Percentiles rank a stretch among this genome's conserved stretches.
phyloP scores from a whole-genome alignment of 2,329 filamentous ascomycete species.

The Boeremia exigua region DNA sequence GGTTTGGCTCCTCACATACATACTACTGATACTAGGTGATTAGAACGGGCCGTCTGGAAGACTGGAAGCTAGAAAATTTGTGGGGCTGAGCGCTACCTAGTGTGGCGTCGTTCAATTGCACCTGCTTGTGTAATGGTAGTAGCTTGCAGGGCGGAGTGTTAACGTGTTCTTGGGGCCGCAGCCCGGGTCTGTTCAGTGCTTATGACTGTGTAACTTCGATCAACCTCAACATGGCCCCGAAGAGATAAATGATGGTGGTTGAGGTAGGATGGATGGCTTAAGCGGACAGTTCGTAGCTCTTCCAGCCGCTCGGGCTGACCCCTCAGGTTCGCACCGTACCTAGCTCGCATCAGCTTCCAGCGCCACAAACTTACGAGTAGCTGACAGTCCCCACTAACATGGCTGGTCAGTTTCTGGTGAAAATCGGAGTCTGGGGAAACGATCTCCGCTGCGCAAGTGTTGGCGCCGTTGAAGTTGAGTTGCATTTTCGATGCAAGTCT shows the following conservation, averaged over 20 bases:
- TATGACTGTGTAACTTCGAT: neutral
- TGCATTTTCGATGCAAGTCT: neutral
- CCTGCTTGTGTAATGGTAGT: neutral
- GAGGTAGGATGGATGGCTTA: neutral
- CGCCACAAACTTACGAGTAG: conserved; percentile 10
- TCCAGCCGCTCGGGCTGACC: conserved; percentile 10
- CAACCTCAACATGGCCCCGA: neutral
- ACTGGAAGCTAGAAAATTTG: neutral
- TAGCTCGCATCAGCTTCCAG: conserved; percentile 10
- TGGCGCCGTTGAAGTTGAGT: neutral
- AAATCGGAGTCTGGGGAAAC: neutral
- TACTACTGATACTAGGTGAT: too few species aligned
- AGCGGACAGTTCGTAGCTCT: neutral
- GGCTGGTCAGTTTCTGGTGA: neutral
- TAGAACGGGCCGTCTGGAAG: neutral
- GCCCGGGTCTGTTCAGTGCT: neutral
- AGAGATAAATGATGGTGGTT: neutral
- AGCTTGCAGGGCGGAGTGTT: neutral
- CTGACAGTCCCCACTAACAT: neutral
- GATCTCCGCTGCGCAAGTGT: neutral
- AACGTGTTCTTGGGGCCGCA: neutral
- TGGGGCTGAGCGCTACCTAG: conserved; percentile 2
- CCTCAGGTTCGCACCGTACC: conserved; percentile 10
- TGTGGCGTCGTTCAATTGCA: neutral
- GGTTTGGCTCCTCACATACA: neutral